Conservation (phyloP, 441 rosid species). For the Viola pubescens region DNA sequence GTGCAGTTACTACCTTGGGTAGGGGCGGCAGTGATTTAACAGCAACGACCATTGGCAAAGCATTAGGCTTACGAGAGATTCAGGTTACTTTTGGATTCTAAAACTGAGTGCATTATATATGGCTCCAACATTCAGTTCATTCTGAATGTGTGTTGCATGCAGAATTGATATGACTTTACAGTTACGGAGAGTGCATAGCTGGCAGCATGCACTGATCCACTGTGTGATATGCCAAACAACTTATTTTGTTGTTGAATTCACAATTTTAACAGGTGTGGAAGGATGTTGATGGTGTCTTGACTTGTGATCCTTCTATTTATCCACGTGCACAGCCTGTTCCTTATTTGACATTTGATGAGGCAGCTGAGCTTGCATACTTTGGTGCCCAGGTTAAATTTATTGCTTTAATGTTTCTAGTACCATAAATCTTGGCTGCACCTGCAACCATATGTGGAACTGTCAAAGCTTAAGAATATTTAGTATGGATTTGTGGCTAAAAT, state of each 20-base stretch:
- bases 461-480: too few relatives aligned
- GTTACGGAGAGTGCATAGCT: not conserved
- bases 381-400: constrained; percentile 69
- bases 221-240: not conserved
- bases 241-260: not conserved
- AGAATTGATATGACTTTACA: not conserved
- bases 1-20: constrained; percentile 75
- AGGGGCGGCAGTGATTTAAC: constrained; percentile 86
- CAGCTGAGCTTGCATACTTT: constrained; percentile 97
- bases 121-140: not conserved
- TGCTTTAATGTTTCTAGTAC: not conserved
- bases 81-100: constrained; percentile 38
- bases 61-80: constrained; percentile 69
- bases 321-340: constrained; percentile 1
- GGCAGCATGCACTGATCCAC: not conserved
- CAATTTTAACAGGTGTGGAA: constrained; percentile 60
- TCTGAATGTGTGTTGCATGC: not conserved
- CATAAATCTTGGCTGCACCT: too few relatives aligned
- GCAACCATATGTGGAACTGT: too few relatives aligned
- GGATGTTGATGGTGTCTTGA: constrained; percentile 67
- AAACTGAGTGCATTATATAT: not conserved
- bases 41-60: constrained; percentile 80
- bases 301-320: constrained; percentile 1
- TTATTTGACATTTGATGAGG: constrained; percentile 77
- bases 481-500: too few relatives aligned